These are phyloP conservation scores for Salix viminalis DNA, from an alignment of 345 rosid genomes.

Conservation along the genomic window DNA sequence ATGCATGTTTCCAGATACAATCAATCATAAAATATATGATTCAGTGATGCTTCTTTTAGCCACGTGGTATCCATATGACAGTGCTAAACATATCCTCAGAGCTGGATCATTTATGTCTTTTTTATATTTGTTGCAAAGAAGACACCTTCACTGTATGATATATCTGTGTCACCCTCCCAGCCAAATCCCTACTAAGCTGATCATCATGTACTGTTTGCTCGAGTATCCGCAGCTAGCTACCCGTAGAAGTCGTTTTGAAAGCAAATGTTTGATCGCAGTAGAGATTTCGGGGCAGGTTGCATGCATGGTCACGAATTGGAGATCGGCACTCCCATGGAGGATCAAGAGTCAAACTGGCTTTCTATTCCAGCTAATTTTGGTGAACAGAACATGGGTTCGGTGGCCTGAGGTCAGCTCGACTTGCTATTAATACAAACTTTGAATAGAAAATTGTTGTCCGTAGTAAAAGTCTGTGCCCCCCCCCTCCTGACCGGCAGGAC, in stretches of 20 bases:
- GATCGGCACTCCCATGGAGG: background rate
- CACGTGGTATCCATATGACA: background rate
- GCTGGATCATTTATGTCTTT: background rate
- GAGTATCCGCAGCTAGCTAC: background rate
- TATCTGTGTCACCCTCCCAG: background rate
- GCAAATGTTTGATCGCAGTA: background rate
- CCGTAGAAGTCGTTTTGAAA: background rate
- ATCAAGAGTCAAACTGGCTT: background rate
- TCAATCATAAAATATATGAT: background rate
- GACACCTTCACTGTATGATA: background rate
- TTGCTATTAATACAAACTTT: background rate
- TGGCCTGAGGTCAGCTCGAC: background rate
- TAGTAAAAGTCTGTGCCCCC: background rate
- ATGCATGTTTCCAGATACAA: constrained; percentile 15
- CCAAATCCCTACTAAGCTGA: background rate
- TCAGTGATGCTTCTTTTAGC: background rate
- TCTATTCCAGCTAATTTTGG: background rate
- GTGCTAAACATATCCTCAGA: too few relatives aligned
- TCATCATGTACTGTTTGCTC: background rate
- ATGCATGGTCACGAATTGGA: background rate
- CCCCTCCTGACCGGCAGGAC: background rate
- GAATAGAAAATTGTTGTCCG: background rate
- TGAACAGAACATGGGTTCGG: background rate
- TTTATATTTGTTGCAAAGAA: background rate
- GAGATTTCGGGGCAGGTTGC: background rate